Conservation (phyloP, 2,329 filamentous ascomycete genomes). For the Nectriaceae sp. region DNA sequence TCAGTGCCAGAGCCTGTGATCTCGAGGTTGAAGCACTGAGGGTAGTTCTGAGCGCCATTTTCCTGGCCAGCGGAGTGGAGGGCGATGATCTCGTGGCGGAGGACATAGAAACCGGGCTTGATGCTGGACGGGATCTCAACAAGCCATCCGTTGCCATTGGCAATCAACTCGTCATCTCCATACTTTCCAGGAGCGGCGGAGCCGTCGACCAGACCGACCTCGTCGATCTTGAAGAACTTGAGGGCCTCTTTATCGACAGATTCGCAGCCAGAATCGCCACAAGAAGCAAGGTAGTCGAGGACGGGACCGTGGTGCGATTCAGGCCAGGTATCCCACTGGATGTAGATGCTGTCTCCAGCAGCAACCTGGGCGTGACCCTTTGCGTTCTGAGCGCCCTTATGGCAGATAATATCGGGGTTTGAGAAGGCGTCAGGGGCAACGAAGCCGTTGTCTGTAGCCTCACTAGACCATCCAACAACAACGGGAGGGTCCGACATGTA, state of each 20-base stretch:
- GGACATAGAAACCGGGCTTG: constrained; percentile 46
- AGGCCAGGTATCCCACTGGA: constrained; percentile 48
- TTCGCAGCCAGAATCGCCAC: constrained; percentile 54
- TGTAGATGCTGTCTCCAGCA: constrained; percentile 41
- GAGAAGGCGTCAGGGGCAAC: constrained; percentile 44
- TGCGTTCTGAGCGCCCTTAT: constrained; percentile 43
- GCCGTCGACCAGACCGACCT: constrained; percentile 52
- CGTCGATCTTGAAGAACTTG: constrained; percentile 67
- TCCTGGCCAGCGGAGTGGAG: constrained; percentile 44
- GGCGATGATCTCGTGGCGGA: constrained; percentile 56
- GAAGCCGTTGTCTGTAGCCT: constrained; percentile 53
- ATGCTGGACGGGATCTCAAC: constrained; percentile 37
- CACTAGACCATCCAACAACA: constrained; percentile 41
- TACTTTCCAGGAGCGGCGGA: constrained; percentile 41
- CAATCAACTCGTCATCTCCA: constrained; percentile 44
- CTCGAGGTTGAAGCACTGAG: constrained; percentile 53
- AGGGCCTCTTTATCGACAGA: constrained; percentile 55
- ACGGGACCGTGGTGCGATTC: constrained; percentile 54
- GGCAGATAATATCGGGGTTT: constrained; percentile 49
- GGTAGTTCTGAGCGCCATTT: constrained; percentile 54
- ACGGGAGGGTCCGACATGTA: constrained; percentile 21
- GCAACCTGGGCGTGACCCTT: constrained; percentile 40
- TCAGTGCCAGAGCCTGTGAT: constrained; percentile 44
- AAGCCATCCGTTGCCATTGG: constrained; percentile 38
- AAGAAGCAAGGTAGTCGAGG: constrained; percentile 65